Evolutionary conservation across 176 grass and related monocot species (phyloP).

Genomic region (Aegilops longissima): DNA sequence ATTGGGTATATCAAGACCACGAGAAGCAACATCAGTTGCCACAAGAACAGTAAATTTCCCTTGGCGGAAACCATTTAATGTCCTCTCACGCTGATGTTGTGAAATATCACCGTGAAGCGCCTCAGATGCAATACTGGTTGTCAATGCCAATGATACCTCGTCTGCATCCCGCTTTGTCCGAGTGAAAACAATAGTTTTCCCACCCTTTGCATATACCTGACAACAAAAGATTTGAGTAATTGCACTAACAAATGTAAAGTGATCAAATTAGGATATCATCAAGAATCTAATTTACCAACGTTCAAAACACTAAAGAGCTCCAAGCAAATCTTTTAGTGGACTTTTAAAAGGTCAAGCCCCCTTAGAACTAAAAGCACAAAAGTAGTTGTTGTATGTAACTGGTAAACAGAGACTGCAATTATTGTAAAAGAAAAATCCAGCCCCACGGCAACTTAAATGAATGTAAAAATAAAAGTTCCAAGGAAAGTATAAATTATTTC

Average conservation of each 20-base stretch:
- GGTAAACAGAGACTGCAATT: not conserved
- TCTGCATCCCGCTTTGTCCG: constrained; percentile 91
- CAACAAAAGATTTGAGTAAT: constrained; percentile 24
- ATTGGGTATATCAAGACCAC: constrained; percentile 98
- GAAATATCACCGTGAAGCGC: constrained; percentile 99
- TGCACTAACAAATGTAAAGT: not conserved
- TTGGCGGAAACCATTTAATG: constrained; percentile 88
- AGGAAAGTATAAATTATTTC: not conserved
- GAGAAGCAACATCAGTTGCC: constrained; percentile 95
- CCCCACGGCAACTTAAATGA: not conserved
- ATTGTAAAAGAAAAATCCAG: not conserved
- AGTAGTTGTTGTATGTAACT: not conserved
- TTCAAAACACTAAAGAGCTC: not conserved
- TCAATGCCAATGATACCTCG: constrained; percentile 79
- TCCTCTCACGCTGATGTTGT: constrained; percentile 97
- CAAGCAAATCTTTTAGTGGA: not conserved
- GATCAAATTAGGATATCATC: not conserved
- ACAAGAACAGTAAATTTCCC: constrained; percentile 98
- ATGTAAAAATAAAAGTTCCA: not conserved
- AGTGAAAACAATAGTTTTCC: constrained; percentile 98
- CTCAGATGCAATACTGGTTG: constrained; percentile 93
- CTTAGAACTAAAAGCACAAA: not conserved
- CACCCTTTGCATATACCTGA: constrained; percentile 98
- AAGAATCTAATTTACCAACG: not conserved
- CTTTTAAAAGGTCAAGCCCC: not conserved